Evolutionary conservation across 441 rosid genomes (phyloP).

Genomic region (Pelargonium myrrhifolium): DNA sequence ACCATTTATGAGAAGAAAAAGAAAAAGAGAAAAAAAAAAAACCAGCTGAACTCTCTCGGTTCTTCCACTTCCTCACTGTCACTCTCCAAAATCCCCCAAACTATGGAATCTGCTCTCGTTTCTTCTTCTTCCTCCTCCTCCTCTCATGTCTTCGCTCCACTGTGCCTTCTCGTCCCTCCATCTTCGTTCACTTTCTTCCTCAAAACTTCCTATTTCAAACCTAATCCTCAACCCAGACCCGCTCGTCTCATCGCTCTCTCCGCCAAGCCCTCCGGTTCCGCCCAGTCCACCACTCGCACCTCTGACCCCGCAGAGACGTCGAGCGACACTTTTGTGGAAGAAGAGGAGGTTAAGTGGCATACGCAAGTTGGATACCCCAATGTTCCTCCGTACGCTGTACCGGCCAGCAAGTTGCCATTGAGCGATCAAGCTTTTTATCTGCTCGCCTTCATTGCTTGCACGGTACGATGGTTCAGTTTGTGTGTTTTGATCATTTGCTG

Average conservation of each 20-base stretch:
- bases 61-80: background rate
- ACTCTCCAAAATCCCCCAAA: background rate
- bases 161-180: background rate
- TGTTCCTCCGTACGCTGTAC: conserved; percentile 34
- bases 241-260: conserved; percentile 1
- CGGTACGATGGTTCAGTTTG: conserved; percentile 39
- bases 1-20: no score
- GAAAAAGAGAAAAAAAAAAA: no score
- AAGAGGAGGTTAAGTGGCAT: conserved; percentile 27
- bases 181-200: background rate
- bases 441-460: conserved; percentile 66
- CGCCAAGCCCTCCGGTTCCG: background rate
- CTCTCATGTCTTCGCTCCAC: background rate
- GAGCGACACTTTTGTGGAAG: conserved; percentile 12
- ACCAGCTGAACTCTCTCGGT: background rate
- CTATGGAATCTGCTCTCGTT: background rate
- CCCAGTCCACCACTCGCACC: background rate
- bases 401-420: conserved; percentile 36
- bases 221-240: background rate
- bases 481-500: background rate
- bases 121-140: background rate
- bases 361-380: conserved; percentile 40
- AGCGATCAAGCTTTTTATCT: conserved; percentile 71
- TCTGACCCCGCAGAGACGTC: background rate
- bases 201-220: background rate